Percentiles rank a stretch among this genome's conserved stretches.
Evolutionary conservation across 2,329 filamentous ascomycete genomes (phyloP).

Genomic region (Aspergillus fumigatus): DNA sequence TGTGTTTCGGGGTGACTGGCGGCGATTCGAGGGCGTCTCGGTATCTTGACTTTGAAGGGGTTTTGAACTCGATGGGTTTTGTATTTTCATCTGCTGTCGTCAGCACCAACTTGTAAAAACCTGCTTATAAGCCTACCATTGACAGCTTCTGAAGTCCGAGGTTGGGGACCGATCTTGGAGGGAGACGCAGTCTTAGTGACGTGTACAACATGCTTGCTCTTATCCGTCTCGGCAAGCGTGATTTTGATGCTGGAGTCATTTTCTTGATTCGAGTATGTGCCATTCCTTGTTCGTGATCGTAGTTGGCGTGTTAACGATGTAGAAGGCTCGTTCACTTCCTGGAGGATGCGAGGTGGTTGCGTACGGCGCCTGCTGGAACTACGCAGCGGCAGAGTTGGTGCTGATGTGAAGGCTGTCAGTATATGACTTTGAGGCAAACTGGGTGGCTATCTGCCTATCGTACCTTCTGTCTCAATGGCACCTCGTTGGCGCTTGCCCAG

Average conservation of each 20-base stretch:
- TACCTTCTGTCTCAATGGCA: slow-evolving; percentile 38
- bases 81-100: slow-evolving; percentile 41
- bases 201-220: slow-evolving; percentile 46
- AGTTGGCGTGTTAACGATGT: slow-evolving; percentile 27
- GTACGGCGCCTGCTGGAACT: slow-evolving; percentile 46
- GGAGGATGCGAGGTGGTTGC: slow-evolving; percentile 40
- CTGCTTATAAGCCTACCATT: slow-evolving; percentile 25
- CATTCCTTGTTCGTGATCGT: slow-evolving; percentile 33
- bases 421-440: slow-evolving; percentile 1
- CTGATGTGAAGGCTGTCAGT: slow-evolving; percentile 12
- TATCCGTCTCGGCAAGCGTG: slow-evolving; percentile 31
- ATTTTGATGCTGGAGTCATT: slow-evolving; percentile 21
- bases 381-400: slow-evolving; percentile 28
- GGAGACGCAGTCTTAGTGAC: slow-evolving; percentile 43
- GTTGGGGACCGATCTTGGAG: slow-evolving; percentile 45
- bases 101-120: neutral
- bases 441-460: slow-evolving; percentile 11
- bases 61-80: slow-evolving; percentile 40
- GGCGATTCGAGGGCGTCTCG: slow-evolving; percentile 70
- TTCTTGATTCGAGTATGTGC: slow-evolving; percentile 23
- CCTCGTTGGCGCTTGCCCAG: slow-evolving; percentile 44
- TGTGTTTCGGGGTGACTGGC: slow-evolving; percentile 76
- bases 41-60: slow-evolving; percentile 53
- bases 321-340: slow-evolving; percentile 26
- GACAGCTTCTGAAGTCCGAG: slow-evolving; percentile 36